Evolutionary conservation across 257 asterid species (phyloP).

Genomic region (Solanum infundibuliforme): DNA sequence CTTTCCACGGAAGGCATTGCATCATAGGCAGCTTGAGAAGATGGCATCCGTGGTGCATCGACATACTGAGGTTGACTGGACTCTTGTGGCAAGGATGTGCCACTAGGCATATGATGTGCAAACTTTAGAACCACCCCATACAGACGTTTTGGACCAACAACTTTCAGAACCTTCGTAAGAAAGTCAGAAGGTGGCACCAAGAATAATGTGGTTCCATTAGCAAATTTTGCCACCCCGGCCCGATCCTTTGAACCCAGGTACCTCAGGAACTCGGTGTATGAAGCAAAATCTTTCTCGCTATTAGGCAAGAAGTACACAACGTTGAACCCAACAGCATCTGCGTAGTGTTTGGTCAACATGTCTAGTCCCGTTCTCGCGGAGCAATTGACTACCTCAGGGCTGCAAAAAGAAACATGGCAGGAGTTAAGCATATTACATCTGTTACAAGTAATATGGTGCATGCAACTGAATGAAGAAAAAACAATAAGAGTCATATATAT

Average conservation of each 20-base stretch:
- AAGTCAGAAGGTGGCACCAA: slow-evolving; percentile 97
- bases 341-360: slow-evolving; percentile 66
- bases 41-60: slow-evolving; percentile 23
- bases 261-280: slow-evolving; percentile 82
- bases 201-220: slow-evolving; percentile 82
- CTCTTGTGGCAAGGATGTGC: slow-evolving; percentile 6
- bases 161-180: slow-evolving; percentile 58
- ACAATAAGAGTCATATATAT: not conserved
- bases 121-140: slow-evolving; percentile 89
- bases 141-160: slow-evolving; percentile 87
- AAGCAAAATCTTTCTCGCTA: slow-evolving; percentile 84
- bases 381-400: slow-evolving; percentile 82
- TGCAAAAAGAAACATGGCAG: slow-evolving; percentile 16
- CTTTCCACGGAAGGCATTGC: slow-evolving; percentile 34
- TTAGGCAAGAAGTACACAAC: slow-evolving; percentile 83
- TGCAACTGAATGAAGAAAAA: not conserved
- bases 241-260: slow-evolving; percentile 77
- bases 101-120: slow-evolving; percentile 33
- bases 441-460: not conserved
- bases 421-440: not conserved
- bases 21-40: slow-evolving; percentile 33
- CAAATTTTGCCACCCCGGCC: slow-evolving; percentile 96
- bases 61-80: slow-evolving; percentile 32
- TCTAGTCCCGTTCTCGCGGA: slow-evolving; percentile 94
- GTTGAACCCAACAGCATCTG: slow-evolving; percentile 79